Base-by-base conservation (phyloP, 2,329 filamentous ascomycete genomes). In the Penicillium sp. region DNA sequence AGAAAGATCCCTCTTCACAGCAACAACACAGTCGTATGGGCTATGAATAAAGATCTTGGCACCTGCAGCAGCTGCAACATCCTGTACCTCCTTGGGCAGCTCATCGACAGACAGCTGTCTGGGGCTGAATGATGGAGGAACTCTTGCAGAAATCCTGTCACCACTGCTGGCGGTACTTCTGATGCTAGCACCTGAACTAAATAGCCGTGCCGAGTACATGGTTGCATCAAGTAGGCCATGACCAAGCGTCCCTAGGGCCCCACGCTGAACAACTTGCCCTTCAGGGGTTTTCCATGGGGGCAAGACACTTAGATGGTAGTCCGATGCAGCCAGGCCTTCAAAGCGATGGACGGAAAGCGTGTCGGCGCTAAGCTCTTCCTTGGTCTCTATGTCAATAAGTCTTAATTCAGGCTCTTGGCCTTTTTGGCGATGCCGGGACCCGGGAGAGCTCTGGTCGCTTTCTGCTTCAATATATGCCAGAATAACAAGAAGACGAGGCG, bases 1-100 rank as follows among this genome's bases (percentile, higher is more conserved):
- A 3, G 86, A 81, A 16, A 96, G 81, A 68, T 96, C 93, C 64
- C 95, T 84, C 71, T 93, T 93, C 2, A 95, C 91, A 0, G 91
- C 91, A 54, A 97, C 79, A n/a, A 98, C 89, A 67, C 93, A 98
- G 74, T 99, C 95, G 70, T 96, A 99, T 0, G 95, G 95, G 66
- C 92, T 97, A 68, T 96, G 92, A 42, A 99, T 91, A 71, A 97
- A 97, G 16, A 99, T 90, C 68, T 98, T 90, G 63, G 88, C 80
- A 7, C 87, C 87, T 37, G 82, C 79, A 10, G 82, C 81, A 5
- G 78, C 74, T 19, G 78, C 77, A 62, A 83, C 78, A 47, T 79
- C 81, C 62, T 82, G 80, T 2, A 76, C 61, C 59, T 78, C 73
- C 61, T 75, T 75, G 21, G 73, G 61, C 45, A 74, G 54, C 59